Conservation (phyloP, 805 yeast species). For the Saccharomycopsis selenospora region DNA sequence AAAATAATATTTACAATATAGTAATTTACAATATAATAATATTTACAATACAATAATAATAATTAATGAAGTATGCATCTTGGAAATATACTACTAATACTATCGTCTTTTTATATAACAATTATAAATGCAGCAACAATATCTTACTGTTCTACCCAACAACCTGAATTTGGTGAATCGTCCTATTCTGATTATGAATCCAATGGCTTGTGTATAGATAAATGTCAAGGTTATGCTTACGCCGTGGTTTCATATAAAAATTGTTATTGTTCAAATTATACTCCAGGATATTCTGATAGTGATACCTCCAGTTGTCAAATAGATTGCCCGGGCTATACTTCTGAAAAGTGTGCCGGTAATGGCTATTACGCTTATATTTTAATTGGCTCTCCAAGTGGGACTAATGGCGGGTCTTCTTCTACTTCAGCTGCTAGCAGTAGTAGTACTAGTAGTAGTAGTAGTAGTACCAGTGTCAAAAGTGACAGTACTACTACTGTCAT, state of each 20-base stretch:
- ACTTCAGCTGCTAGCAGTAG: slow-evolving; percentile 10
- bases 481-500: slow-evolving; percentile 1
- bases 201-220: slow-evolving; percentile 38
- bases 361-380: slow-evolving; percentile 36
- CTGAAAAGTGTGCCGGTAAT: slow-evolving; percentile 21
- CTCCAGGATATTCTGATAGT: slow-evolving; percentile 31
- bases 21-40: too few species aligned
- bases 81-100: too few species aligned
- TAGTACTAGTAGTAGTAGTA: slow-evolving; percentile 7
- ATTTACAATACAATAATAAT: too few species aligned
- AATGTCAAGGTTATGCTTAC: slow-evolving; percentile 33
- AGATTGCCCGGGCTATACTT: slow-evolving; percentile 22
- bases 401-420: slow-evolving; percentile 5
- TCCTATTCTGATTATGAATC: slow-evolving; percentile 24
- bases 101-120: too few species aligned
- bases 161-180: slow-evolving; percentile 24
- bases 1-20: too few species aligned
- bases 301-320: slow-evolving; percentile 13
- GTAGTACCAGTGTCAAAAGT: slow-evolving; percentile 3
- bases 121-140: slow-evolving; percentile 10
- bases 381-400: slow-evolving; percentile 16
- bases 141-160: slow-evolving; percentile 26
- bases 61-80: too few species aligned
- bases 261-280: slow-evolving; percentile 44
- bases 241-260: slow-evolving; percentile 38